Percentiles rank a stretch among this genome's conserved stretches.
These are phyloP conservation scores for Phytopythium kandeliae DNA, from an alignment of 352 stramenopile species.

Conservation along the genomic window DNA sequence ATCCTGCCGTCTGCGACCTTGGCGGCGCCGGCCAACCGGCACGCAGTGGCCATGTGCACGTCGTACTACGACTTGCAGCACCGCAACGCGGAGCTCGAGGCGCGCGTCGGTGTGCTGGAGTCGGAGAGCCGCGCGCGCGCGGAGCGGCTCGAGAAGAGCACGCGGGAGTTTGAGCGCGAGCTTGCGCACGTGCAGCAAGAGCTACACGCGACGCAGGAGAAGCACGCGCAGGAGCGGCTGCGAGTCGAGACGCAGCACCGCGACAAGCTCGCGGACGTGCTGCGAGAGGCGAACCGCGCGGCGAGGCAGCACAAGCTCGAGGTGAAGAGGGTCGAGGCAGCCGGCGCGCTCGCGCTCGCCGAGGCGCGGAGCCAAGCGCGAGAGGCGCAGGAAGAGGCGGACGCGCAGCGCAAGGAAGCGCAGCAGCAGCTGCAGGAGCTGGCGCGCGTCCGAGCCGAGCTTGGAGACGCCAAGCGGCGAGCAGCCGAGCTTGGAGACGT, in stretches of 20 bases:
- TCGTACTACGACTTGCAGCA: constrained; percentile 84
- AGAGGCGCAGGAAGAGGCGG: not conserved
- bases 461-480: not conserved
- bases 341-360: constrained; percentile 5
- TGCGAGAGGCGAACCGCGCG: constrained; percentile 44
- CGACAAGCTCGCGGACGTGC: constrained; percentile 43
- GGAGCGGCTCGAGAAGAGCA: constrained; percentile 14
- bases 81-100: constrained; percentile 49
- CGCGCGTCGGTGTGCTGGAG: constrained; percentile 24
- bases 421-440: constrained; percentile 16
- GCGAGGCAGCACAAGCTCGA: constrained; percentile 49
- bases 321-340: constrained; percentile 23
- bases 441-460: not conserved
- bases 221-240: constrained; percentile 30
- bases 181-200: constrained; percentile 35
- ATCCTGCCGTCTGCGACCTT: constrained; percentile 7
- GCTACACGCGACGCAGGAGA: constrained; percentile 47
- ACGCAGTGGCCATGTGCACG: constrained; percentile 63
- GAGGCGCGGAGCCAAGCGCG: not conserved
- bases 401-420: not conserved
- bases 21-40: constrained; percentile 16
- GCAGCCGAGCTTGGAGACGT: constrained; percentile 10
- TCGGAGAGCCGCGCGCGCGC: constrained; percentile 19
- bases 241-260: constrained; percentile 24
- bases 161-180: constrained; percentile 16